Base-by-base conservation (phyloP, 2,329 filamentous ascomycete genomes). In the Akanthomyces muscarius region DNA sequence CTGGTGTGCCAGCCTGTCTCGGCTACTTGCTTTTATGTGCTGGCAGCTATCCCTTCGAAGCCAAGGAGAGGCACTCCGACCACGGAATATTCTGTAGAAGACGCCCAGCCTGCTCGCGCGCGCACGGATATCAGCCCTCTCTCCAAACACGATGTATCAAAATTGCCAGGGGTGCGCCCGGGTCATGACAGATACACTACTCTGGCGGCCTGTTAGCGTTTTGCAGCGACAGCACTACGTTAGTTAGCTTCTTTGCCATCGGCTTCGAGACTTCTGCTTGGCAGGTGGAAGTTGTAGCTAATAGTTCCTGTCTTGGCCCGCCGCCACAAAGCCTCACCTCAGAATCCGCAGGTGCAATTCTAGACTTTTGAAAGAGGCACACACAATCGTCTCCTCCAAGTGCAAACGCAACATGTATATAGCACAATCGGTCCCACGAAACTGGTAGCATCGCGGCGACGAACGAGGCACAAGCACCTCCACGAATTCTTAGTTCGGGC, bases 71-170 rank as follows among this genome's bases (percentile, higher is more conserved):
- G n/a, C 45, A 5, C n/a, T 21, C 21, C 47, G 47, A 13, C 21
- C n/a, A 18, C 11, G 33, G 33, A 36, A 36, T 48, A 33, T 57
- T 57, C 55, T 48, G n/a, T 30, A 57, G 54, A 45, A 48, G 48
- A 14, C 38, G 14, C 21, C 13, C 16, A 8, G 38, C 14, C 38
- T 28, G 41, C 25, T 30, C 13, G 23, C 23, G 5, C 25, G 30
- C 55, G 55, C 55, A 57, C 55, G 53, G 53, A 56, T 56, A 18
- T 44, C 41, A 33, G 53, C 41, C 53, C 23, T 56, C 52, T 30
- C 33, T 36, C 8, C 33, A 4, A 36, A 8, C 33, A 36, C 33
- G 6, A 45, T 45, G 38, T 42, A 25, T 28, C 53, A 21, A 47
- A 28, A 23, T 36, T 23, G 18, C 28, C 44, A 30, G 30, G 53